Conservation (phyloP, 1,284 basidiomycete species). For the Neonothopanus nambi region DNA sequence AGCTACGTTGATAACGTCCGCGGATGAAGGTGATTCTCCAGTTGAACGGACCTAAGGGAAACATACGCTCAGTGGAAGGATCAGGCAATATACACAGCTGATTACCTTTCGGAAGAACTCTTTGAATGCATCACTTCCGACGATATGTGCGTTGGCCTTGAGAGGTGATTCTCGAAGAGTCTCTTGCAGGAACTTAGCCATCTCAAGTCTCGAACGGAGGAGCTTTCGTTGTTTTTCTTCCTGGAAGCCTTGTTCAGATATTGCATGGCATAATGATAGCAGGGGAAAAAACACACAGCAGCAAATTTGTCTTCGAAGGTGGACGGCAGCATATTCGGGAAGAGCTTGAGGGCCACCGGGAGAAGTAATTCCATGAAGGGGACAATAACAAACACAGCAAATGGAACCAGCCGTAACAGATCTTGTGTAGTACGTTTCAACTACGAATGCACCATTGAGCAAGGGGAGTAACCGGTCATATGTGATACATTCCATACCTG, state of each 20-base stretch:
- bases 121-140: constrained; percentile 95
- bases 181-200: constrained; percentile 99
- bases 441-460: constrained; percentile 39
- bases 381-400: constrained; percentile 93
- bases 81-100: constrained; percentile 4
- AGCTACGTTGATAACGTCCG: constrained; percentile 93
- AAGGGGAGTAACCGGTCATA: not conserved
- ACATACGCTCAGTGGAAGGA: constrained; percentile 1
- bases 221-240: constrained; percentile 98
- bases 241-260: constrained; percentile 38
- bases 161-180: constrained; percentile 93
- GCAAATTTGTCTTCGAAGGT: constrained; percentile 98
- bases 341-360: constrained; percentile 94
- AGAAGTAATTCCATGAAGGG: constrained; percentile 99
- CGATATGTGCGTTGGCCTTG: constrained; percentile 88
- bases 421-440: constrained; percentile 93
- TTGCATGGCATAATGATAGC: not conserved
- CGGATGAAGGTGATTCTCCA: constrained; percentile 87
- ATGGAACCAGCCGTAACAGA: constrained; percentile 89
- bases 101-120: constrained; percentile 96
- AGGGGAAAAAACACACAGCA: constrained; percentile 52
- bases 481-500: constrained; percentile 57
- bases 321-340: constrained; percentile 98
- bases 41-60: constrained; percentile 80
- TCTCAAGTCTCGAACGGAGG: constrained; percentile 92